Conservation (phyloP, 768 basidiomycete species). For the Tulasnella sp. region DNA sequence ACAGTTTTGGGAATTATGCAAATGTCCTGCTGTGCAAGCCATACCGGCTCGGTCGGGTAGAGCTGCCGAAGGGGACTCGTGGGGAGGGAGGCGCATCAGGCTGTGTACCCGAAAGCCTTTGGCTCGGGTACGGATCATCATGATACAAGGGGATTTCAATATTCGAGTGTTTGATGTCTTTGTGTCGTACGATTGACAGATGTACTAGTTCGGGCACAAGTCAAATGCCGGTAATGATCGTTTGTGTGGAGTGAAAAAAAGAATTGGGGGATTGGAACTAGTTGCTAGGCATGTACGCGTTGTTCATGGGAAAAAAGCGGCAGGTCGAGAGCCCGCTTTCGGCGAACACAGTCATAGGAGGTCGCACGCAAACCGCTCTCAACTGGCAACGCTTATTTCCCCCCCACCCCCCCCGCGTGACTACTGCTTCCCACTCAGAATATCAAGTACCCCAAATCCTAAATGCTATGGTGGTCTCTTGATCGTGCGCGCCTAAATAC, state of each 20-base stretch:
- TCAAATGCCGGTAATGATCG: background rate
- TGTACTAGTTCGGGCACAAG: background rate
- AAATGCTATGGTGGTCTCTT: background rate
- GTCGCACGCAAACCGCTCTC: background rate
- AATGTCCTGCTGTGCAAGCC: background rate
- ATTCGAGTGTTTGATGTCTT: background rate
- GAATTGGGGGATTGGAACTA: background rate
- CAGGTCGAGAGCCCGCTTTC: background rate
- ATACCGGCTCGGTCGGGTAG: background rate
- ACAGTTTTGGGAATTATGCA: background rate
- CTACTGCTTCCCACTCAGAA: background rate
- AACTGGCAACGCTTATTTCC: background rate
- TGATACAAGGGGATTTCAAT: background rate
- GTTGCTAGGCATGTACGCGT: background rate
- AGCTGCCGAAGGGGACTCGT: background rate
- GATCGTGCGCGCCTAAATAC: background rate
- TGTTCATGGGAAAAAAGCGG: background rate
- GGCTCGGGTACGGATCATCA: background rate
- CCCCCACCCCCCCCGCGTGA: background rate
- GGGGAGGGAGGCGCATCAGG: background rate
- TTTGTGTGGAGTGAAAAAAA: background rate
- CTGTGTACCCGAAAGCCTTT: background rate
- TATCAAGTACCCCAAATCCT: background rate
- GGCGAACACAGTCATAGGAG: conserved; percentile 3
- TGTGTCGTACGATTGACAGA: background rate